Conservation (phyloP, 352 stramenopile species). For the Phytophthora boehmeriae region DNA sequence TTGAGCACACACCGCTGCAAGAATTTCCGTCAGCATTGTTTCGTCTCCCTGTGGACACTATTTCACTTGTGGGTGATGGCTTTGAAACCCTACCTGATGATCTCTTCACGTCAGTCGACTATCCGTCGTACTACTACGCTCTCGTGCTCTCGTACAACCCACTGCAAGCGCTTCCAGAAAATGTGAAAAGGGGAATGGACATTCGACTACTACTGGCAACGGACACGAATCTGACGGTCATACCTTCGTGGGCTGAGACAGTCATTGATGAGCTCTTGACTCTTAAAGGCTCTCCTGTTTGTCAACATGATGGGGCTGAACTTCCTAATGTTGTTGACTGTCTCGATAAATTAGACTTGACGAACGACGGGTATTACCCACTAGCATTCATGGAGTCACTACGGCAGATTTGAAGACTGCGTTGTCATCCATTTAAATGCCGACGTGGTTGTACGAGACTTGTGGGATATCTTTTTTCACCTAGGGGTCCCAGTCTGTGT, state of each 20-base stretch:
- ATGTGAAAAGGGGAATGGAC: background rate
- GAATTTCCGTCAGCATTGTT: background rate
- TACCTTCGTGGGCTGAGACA: background rate
- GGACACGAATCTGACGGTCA: background rate
- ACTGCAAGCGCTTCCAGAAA: background rate
- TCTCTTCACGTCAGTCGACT: background rate
- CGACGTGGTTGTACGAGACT: constrained; percentile 2
- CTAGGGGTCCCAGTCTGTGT: constrained; percentile 14
- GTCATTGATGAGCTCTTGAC: background rate
- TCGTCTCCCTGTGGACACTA: background rate
- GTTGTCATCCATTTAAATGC: constrained; percentile 17
- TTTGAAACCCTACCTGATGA: background rate
- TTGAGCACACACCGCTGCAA: background rate
- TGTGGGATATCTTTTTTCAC: constrained; percentile 31
- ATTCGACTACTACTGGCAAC: background rate
- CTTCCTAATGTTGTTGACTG: background rate
- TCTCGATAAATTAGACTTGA: background rate
- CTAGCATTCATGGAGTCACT: background rate
- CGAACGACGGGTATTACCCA: background rate
- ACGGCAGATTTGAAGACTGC: too few relatives aligned
- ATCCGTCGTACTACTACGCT: background rate
- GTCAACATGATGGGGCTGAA: background rate
- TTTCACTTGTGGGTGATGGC: background rate
- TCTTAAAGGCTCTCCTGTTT: background rate
- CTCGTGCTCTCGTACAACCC: background rate